These are phyloP conservation scores for Pilobolus umbonatus DNA, from an alignment of 192 early-diverging fungal species.

Conservation along the genomic window DNA sequence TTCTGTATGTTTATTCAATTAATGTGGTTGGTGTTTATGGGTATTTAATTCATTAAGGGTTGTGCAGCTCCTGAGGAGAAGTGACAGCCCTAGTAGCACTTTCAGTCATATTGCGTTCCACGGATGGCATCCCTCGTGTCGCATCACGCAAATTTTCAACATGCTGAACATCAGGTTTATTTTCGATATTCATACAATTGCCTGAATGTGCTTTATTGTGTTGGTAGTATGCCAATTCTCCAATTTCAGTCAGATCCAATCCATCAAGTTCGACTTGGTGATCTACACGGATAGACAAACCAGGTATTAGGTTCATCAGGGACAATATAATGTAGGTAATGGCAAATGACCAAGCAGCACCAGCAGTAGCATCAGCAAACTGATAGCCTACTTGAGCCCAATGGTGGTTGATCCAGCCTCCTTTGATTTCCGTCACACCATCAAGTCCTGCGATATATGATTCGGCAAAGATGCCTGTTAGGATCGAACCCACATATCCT, in stretches of 20 bases:
- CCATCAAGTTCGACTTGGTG: slow-evolving; percentile 64
- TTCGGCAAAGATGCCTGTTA: slow-evolving; percentile 90
- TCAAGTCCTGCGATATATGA: slow-evolving; percentile 68
- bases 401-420: slow-evolving; percentile 74
- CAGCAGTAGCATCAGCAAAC: slow-evolving; percentile 67
- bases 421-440: slow-evolving; percentile 50
- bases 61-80: too few relatives aligned
- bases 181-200: slow-evolving; percentile 28
- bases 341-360: slow-evolving; percentile 68
- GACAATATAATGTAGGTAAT: slow-evolving; percentile 68
- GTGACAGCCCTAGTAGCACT: too few relatives aligned
- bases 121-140: too few relatives aligned
- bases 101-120: too few relatives aligned
- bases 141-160: too few relatives aligned
- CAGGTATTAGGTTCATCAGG: slow-evolving; percentile 75
- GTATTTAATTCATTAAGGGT: too few relatives aligned
- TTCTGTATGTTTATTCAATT: too few relatives aligned
- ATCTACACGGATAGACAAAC: slow-evolving; percentile 70
- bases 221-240: slow-evolving; percentile 58
- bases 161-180: too few relatives aligned
- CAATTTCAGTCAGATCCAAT: slow-evolving; percentile 77
- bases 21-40: too few relatives aligned
- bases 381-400: slow-evolving; percentile 84
- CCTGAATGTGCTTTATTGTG: slow-evolving; percentile 37
- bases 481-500: slow-evolving; percentile 71